A percentile compares a stretch with the other conserved stretches of the same genome.
phyloP scores from a whole-genome alignment of 176 grass and related monocot genomes.

The Musa acuminata region DNA sequence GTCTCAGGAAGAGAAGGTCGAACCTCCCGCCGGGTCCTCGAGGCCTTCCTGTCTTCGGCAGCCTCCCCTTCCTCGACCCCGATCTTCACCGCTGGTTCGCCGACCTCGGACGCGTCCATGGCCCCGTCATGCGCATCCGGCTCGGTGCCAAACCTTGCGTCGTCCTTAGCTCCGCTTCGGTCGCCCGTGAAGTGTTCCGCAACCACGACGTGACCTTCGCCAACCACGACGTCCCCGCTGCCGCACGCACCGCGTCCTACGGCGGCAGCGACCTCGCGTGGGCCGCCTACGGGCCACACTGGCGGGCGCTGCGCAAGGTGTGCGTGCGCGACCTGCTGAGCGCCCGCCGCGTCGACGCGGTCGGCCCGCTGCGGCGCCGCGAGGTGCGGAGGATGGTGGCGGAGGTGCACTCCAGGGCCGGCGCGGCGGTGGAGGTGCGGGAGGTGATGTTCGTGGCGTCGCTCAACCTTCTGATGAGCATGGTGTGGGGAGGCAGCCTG shows the following conservation, averaged over 20 bases:
- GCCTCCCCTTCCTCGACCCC: slow-evolving; percentile 52
- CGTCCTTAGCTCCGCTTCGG: slow-evolving; percentile 33
- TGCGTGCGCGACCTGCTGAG: slow-evolving; percentile 20
- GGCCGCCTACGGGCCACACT: slow-evolving; percentile 47
- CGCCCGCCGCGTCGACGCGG: slow-evolving; percentile 25
- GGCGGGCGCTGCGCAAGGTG: slow-evolving; percentile 55
- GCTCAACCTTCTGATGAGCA: slow-evolving; percentile 54
- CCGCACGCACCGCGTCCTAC: slow-evolving; percentile 37
- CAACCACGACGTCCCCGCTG: slow-evolving; percentile 35
- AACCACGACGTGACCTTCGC: slow-evolving; percentile 51
- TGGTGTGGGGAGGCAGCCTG: slow-evolving; percentile 33
- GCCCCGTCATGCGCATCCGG: slow-evolving; percentile 50
- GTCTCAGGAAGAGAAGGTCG: neutral
- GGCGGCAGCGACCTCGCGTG: slow-evolving; percentile 46
- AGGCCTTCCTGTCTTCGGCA: slow-evolving; percentile 48
- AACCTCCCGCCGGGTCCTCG: slow-evolving; percentile 32
- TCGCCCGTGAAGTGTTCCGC: slow-evolving; percentile 38
- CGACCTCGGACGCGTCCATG: slow-evolving; percentile 33
- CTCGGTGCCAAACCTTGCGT: slow-evolving; percentile 55
- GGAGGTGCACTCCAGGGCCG: slow-evolving; percentile 15
- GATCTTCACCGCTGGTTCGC: slow-evolving; percentile 50
- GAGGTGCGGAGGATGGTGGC: slow-evolving; percentile 41
- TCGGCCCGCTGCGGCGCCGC: slow-evolving; percentile 32
- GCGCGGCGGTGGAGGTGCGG: slow-evolving; percentile 29
- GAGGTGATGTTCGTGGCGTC: slow-evolving; percentile 43